These are phyloP conservation scores for Zychaea mexicana DNA, from an alignment of 371 early-diverging fungal species.

Conservation along the genomic window DNA sequence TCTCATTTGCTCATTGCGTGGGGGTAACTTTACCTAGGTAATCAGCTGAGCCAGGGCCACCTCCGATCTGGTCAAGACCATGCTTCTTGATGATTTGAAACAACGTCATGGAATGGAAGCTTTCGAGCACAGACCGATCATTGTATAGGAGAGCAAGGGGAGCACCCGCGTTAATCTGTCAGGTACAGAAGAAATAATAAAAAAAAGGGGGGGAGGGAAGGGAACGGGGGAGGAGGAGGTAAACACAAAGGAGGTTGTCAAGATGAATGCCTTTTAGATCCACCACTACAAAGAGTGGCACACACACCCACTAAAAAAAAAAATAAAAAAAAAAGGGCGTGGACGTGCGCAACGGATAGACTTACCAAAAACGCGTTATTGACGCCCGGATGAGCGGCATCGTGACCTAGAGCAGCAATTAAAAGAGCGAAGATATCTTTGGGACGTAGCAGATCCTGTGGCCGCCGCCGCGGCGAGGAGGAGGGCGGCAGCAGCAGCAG, in stretches of 20 bases:
- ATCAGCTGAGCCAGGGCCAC: conserved; percentile 20
- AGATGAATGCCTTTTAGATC: too few relatives aligned
- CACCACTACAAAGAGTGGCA: too few relatives aligned
- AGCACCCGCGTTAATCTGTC: conserved; percentile 67
- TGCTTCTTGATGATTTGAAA: conserved; percentile 80
- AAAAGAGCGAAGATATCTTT: conserved; percentile 72
- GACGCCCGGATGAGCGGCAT: conserved; percentile 85
- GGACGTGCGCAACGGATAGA: conserved; percentile 1
- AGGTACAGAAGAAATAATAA: not conserved
- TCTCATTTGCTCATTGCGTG: not conserved
- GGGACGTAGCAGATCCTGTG: conserved; percentile 53
- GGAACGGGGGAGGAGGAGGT: too few relatives aligned
- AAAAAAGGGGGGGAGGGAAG: not conserved
- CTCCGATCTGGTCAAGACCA: conserved; percentile 44
- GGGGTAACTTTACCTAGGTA: conserved; percentile 31
- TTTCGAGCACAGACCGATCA: conserved; percentile 91
- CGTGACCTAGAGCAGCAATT: conserved; percentile 85
- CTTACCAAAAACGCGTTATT: conserved; percentile 78
- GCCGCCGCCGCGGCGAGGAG: not conserved
- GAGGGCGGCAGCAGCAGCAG: not conserved
- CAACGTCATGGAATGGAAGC: conserved; percentile 87
- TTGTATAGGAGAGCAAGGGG: conserved; percentile 89
- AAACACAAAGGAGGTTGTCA: too few relatives aligned
- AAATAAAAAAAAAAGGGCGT: not conserved
- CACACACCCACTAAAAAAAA: too few relatives aligned